phyloP scores from a whole-genome alignment of 148 eudicot species.

The Rhododendron kiyosumense region DNA sequence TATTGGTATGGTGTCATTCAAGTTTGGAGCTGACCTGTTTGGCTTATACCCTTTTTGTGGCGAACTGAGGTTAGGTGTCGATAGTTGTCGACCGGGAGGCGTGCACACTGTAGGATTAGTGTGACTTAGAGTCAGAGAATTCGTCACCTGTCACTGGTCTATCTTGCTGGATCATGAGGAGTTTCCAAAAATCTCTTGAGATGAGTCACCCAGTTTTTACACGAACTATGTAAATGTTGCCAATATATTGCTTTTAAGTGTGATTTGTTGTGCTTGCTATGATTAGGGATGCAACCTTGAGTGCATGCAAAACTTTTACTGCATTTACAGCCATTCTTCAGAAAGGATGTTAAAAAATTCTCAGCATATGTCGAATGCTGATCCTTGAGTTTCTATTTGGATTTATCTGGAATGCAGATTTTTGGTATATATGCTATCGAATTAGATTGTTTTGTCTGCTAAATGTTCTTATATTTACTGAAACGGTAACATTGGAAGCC shows the following conservation, averaged over 20 bases:
- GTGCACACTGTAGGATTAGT: too few species aligned
- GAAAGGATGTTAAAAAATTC: not conserved
- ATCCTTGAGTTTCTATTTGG: not conserved
- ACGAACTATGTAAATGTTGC: not conserved
- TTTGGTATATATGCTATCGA: not conserved
- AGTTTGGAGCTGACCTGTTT: not conserved
- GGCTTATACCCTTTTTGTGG: not conserved
- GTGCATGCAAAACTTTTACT: not conserved
- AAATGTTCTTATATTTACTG: not conserved
- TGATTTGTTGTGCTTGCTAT: not conserved
- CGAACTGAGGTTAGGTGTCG: not conserved
- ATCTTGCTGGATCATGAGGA: not conserved
- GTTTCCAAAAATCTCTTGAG: not conserved
- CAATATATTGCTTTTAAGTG: not conserved
- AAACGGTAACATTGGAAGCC: not conserved
- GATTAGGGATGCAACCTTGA: not conserved
- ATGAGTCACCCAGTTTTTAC: not conserved
- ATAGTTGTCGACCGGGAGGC: too few species aligned
- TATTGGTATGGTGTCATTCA: not conserved
- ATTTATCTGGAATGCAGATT: not conserved
- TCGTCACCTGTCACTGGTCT: not conserved
- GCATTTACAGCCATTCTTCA: not conserved
- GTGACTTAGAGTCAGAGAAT: not conserved
- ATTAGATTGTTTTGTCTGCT: not conserved
- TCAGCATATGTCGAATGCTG: not conserved